Conservation (phyloP, 257 asterid genomes). For the Dorcoceras hygrometricum region DNA sequence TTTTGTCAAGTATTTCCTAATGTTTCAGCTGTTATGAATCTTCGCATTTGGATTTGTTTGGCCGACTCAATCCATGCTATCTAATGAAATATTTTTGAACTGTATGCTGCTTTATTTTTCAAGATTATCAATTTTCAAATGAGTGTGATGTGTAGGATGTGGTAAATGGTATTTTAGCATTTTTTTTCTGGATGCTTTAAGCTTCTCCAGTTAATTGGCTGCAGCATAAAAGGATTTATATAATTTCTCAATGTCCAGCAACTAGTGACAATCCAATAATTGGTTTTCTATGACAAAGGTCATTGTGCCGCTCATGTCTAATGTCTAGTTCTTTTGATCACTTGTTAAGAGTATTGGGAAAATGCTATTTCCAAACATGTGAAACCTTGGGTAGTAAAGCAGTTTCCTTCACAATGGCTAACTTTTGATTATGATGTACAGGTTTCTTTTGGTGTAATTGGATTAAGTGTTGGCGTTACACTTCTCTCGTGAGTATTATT, state of each 20-base stretch:
- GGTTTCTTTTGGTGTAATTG: constrained; percentile 94
- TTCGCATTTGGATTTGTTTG: not conserved
- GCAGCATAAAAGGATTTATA: not conserved
- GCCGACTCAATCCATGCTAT: not conserved
- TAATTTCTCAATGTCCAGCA: not conserved
- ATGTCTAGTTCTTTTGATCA: not conserved
- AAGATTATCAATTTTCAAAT: too few species aligned
- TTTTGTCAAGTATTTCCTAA: not conserved
- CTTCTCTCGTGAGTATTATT: constrained; percentile 83
- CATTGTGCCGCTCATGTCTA: not conserved
- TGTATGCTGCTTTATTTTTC: not conserved
- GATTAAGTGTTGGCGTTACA: constrained; percentile 69
- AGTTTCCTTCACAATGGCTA: constrained; percentile 19
- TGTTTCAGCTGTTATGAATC: constrained; percentile 6
- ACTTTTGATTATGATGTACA: constrained; percentile 29
- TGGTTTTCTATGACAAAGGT: too few species aligned
- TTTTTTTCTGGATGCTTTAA: not conserved
- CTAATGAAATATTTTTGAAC: not conserved
- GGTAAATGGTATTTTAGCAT: not conserved
- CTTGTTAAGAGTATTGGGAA: not conserved
- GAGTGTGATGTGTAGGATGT: too few species aligned
- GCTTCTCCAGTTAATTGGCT: not conserved
- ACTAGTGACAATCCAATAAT: not conserved
- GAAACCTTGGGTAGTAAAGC: not conserved
- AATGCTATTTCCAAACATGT: not conserved